Evolutionary conservation across 2,329 filamentous ascomycete genomes (phyloP).

Genomic region (Raffaelea arxii): DNA sequence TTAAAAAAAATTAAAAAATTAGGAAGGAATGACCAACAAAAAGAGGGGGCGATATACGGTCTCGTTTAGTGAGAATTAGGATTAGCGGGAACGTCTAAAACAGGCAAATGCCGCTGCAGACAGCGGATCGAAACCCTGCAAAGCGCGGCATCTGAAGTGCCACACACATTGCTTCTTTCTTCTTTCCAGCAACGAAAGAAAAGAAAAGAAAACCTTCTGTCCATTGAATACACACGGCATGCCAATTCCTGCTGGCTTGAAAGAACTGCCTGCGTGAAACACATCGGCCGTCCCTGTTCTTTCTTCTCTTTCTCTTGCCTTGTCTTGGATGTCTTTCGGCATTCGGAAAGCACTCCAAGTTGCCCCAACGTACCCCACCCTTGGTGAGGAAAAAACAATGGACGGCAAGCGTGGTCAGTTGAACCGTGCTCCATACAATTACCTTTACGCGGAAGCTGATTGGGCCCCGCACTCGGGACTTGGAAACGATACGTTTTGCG

Average conservation of each 20-base stretch:
- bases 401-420: too few species aligned
- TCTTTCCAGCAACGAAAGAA: too few species aligned
- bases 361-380: too few species aligned
- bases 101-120: neutral
- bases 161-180: too few species aligned
- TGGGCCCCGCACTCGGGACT: conserved; percentile 1
- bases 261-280: too few species aligned
- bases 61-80: neutral
- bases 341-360: neutral
- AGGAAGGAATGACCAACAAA: neutral
- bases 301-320: neutral
- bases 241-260: too few species aligned
- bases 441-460: conserved; percentile 8
- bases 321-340: neutral
- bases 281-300: neutral
- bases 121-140: too few species aligned
- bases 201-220: too few species aligned
- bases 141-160: too few species aligned
- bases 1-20: neutral
- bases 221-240: too few species aligned
- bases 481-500: neutral
- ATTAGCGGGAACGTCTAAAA: neutral
- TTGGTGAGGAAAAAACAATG: neutral
- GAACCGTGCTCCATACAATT: conserved; percentile 1
- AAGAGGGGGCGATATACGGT: neutral